Evolutionary conservation across 2,329 filamentous ascomycete genomes (phyloP), one percentile per base, ranked within the genome.

Genomic region (Atkinsonella hypoxylon): DNA sequence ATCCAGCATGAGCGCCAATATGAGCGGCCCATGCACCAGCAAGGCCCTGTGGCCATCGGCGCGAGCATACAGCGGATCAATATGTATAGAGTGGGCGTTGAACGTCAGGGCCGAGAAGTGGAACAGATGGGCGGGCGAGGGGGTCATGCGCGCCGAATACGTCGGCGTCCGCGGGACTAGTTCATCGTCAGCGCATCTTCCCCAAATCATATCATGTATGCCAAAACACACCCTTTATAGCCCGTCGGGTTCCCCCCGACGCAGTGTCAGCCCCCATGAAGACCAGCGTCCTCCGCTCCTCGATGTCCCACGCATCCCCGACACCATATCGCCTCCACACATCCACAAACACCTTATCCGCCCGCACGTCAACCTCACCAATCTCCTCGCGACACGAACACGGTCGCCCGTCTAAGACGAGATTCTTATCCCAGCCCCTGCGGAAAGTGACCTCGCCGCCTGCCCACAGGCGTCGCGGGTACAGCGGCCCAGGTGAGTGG

Each of bases 31-130:
- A 61, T 97, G 93, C 50, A 97, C 87, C 15, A 97, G 75, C 26
- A 89, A 72, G 53, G 82, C 78, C 5, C 75, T 75, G 63, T 94
- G 83, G 11, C 86, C 86, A 65, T 97, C 93, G 12, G 82, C 71
- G 39, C 76, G 76, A 48, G 82, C 82, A 67, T 88, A 94, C 42
- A 75, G 62, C 1, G 75, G 77, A 64, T 96, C 87, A 20, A 95
- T 75, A 68, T 98, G 93, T 58, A 98, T 96, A 15, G 78, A 75
- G 67, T 98, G 93, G 1, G 89, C 88, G 66, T 98, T 98, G 72
- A 89, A 90, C 2, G 87, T 91, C 34, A 98, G 78, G 0, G 89
- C 89, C 18, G 86, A 93, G 72, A 91, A 97, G 52, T 90, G 82
- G 70, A 95, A 95, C 49, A 98, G 80, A 4, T 96, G 77, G 4